phyloP scores from a whole-genome alignment of 2,329 filamentous ascomycete species.

The Colletotrichum sp. region DNA sequence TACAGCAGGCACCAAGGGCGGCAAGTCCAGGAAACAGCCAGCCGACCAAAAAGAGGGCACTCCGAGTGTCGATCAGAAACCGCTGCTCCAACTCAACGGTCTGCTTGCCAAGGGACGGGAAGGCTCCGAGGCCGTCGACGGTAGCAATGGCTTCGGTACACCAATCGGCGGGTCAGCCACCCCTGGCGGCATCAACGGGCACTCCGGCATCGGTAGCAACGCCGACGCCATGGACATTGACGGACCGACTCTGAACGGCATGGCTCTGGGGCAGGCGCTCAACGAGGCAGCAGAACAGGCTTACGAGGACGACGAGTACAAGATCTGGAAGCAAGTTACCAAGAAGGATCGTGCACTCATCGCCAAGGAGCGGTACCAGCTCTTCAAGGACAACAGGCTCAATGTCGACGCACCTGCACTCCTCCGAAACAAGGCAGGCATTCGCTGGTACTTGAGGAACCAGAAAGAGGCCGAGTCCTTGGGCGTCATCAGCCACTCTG shows the following conservation, averaged over 20 bases:
- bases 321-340: constrained; percentile 98
- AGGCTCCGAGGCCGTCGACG: constrained; percentile 81
- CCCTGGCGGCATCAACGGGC: constrained; percentile 73
- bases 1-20: constrained; percentile 82
- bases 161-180: constrained; percentile 79
- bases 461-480: constrained; percentile 71
- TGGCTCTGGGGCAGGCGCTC: constrained; percentile 67
- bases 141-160: constrained; percentile 85
- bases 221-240: constrained; percentile 89
- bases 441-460: constrained; percentile 86
- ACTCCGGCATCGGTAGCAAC: constrained; percentile 73
- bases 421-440: constrained; percentile 82
- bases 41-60: constrained; percentile 80
- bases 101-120: constrained; percentile 65
- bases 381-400: constrained; percentile 85
- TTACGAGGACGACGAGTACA: constrained; percentile 93
- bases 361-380: constrained; percentile 82
- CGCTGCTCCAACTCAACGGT: constrained; percentile 70
- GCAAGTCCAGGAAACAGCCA: constrained; percentile 76
- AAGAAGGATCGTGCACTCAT: constrained; percentile 92
- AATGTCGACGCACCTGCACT: constrained; percentile 89
- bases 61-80: constrained; percentile 77
- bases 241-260: constrained; percentile 71
- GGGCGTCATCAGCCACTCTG: constrained; percentile 41
- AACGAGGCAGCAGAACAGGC: constrained; percentile 74